Base-by-base conservation (phyloP, 345 rosid species). In the Boechera divaricarpa region DNA sequence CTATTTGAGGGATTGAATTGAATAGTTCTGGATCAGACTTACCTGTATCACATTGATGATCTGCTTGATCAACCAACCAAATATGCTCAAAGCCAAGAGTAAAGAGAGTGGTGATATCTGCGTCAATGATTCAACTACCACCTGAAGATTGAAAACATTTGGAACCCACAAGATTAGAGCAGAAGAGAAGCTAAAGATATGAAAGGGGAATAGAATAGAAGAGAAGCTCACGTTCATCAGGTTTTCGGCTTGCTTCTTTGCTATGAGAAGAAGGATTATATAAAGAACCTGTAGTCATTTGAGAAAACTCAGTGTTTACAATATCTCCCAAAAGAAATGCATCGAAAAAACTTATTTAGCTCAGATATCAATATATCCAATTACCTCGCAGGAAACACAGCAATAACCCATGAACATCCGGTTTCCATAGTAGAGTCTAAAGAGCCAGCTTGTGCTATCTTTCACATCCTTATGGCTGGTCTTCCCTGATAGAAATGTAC, bases 331-430 rank as follows among this genome's bases (percentile, higher is more conserved):
- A 38, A 13, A 29, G 15, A 36, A n/a, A 5, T 49, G 69, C 39
- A 38, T 32, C 6, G 24, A 12, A 24, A 55, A 42, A 56, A 24
- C 4, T 21, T 18, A 4, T 21, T 1, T 15, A 7, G 33, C 3
- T 58, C 1, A 32, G 49, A 57, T 10, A 65, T 7, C 15, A 62
- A 69, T 10, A 6, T 8, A 44, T 57, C 64, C 45, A 35, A 49
- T 76, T 83, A 88, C 98, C 99, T 95, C 98, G 61, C 98, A 95
- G 3, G 98, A 93, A 76, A 82, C 93, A 21, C 97, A 92, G 71
- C 99, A 94, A 79, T 83, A 94, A 70, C 89, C 89, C 97, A 94
- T 92, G 82, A 94, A 92, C 88, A 88, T 84, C 21, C 98, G 81
- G 79, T 92, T 90, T 41, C 98, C 98, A 79, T 92, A 94, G 87